These are phyloP conservation scores for Chlamydomonas incerta DNA, from an alignment of 139 green algal species.

Conservation along the genomic window DNA sequence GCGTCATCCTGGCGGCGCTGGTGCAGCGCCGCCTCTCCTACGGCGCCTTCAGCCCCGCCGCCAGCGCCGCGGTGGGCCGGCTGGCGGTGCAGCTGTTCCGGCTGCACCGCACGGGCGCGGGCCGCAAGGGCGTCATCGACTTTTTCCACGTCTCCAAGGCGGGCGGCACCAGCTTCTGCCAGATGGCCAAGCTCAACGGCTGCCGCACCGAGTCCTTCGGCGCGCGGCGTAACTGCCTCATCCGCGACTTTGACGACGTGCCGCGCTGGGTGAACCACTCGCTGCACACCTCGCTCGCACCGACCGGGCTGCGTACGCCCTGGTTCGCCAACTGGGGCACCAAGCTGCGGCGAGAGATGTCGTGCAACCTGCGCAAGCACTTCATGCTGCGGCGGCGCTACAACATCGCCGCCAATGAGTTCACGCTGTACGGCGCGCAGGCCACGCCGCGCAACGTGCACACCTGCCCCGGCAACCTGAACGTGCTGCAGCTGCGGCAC, in stretches of 20 bases:
- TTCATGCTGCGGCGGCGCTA: conserved; percentile 33
- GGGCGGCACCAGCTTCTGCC: conserved; percentile 43
- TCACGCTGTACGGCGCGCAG: conserved; percentile 25
- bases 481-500: conserved; percentile 50
- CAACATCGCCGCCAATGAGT: conserved; percentile 52
- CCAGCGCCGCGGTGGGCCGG: background rate
- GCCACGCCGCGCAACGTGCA: background rate
- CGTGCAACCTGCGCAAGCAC: conserved; percentile 38
- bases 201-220: conserved; percentile 44
- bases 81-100: conserved; percentile 8
- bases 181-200: conserved; percentile 46
- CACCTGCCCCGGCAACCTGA: conserved; percentile 36
- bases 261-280: conserved; percentile 42
- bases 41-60: background rate
- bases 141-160: conserved; percentile 48
- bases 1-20: conserved; percentile 1
- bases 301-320: conserved; percentile 1
- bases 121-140: conserved; percentile 37
- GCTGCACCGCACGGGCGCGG: conserved; percentile 13
- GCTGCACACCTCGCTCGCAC: conserved; percentile 25
- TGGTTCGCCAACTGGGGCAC: conserved; percentile 49
- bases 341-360: conserved; percentile 19
- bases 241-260: conserved; percentile 47
- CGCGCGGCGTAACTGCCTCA: conserved; percentile 45
- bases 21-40: background rate